A percentile compares a stretch with the other conserved stretches of the same genome.
Evolutionary conservation across 108 stramenopile species (phyloP).

Genomic region (Fistulifera solaris): DNA sequence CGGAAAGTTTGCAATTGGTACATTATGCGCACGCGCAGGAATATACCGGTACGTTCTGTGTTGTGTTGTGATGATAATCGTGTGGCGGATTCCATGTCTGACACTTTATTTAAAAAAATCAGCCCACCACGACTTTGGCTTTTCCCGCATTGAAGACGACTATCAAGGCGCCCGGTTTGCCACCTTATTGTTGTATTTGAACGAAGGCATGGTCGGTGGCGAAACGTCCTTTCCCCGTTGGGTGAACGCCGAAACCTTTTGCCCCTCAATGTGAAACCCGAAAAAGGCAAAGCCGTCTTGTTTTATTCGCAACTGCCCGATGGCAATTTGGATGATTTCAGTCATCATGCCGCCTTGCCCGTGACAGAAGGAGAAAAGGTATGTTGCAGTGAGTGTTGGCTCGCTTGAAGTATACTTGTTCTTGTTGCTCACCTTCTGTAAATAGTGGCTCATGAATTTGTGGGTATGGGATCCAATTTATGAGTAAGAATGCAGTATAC

Average conservation of each 20-base stretch:
- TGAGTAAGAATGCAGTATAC: constrained; percentile 5
- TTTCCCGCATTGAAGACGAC: constrained; percentile 27
- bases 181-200: constrained; percentile 80
- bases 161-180: constrained; percentile 61
- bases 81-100: too few species aligned
- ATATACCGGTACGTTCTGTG: constrained; percentile 37
- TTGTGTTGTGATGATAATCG: too few species aligned
- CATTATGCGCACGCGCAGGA: constrained; percentile 73
- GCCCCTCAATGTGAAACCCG: constrained; percentile 46
- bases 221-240: constrained; percentile 73
- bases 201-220: constrained; percentile 62
- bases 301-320: constrained; percentile 88
- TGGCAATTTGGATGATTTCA: constrained; percentile 61
- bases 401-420: not conserved
- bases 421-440: not conserved
- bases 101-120: too few species aligned
- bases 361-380: constrained; percentile 58
- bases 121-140: constrained; percentile 87
- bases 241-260: constrained; percentile 66
- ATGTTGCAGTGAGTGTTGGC: constrained; percentile 22
- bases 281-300: constrained; percentile 66
- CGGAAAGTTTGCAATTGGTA: constrained; percentile 82
- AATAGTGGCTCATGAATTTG: constrained; percentile 35
- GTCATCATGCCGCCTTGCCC: constrained; percentile 77
- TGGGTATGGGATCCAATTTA: constrained; percentile 57